These are phyloP conservation scores for Pseudodiploospora longispora DNA, from an alignment of 2,329 filamentous ascomycete genomes.

Conservation along the genomic window DNA sequence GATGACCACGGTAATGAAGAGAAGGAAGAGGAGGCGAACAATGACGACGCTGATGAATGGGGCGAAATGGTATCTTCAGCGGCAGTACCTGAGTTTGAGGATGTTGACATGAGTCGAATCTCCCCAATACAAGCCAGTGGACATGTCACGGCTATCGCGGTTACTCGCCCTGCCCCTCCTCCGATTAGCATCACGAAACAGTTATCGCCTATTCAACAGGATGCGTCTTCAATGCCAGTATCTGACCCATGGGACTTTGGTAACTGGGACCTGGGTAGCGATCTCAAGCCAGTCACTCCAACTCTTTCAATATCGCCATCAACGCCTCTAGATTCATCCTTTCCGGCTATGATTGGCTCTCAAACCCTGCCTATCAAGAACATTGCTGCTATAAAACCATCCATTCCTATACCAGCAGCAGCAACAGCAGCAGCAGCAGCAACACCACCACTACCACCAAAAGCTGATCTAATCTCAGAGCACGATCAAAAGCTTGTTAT, in stretches of 20 bases:
- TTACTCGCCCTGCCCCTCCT: too few species aligned
- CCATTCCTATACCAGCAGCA: not conserved
- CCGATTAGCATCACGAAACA: too few species aligned
- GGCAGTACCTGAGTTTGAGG: too few species aligned
- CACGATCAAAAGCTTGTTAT: constrained; percentile 25
- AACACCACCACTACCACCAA: not conserved
- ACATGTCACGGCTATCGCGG: too few species aligned
- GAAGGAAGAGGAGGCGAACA: constrained; percentile 19
- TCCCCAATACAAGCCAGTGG: too few species aligned
- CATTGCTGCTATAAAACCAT: not conserved
- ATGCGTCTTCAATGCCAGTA: not conserved
- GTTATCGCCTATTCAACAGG: too few species aligned
- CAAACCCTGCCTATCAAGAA: too few species aligned
- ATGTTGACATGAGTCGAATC: too few species aligned
- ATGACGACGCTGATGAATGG: constrained; percentile 48
- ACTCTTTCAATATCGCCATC: not conserved
- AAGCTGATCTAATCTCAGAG: not conserved
- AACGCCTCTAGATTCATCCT: too few species aligned
- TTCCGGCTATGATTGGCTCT: too few species aligned
- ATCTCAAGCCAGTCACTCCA: not conserved
- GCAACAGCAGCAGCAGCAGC: not conserved
- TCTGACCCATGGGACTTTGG: not conserved
- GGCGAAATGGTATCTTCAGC: constrained; percentile 45
- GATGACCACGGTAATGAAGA: constrained; percentile 10
- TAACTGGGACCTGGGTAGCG: not conserved